Percentiles rank a stretch among this genome's conserved stretches.
Conservation (phyloP, 257 asterid species). For the Solanum tarapatanum region DNA sequence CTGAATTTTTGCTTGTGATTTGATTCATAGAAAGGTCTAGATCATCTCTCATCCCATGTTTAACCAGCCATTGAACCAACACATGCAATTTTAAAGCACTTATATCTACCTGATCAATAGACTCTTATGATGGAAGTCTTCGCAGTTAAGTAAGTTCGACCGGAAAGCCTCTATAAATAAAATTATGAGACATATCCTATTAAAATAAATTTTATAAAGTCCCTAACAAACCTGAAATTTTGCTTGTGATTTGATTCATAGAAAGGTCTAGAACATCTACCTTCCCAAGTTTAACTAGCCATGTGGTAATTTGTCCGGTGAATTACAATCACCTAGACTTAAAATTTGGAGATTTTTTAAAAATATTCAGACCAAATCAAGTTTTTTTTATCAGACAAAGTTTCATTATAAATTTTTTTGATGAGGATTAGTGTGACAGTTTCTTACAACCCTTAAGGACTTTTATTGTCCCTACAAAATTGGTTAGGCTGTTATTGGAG, state of each 20-base stretch:
- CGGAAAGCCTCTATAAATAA: slow-evolving; percentile 55
- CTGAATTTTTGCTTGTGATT: slow-evolving; percentile 53
- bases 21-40: slow-evolving; percentile 59
- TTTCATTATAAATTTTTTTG: slow-evolving; percentile 51
- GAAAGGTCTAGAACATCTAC: slow-evolving; percentile 76
- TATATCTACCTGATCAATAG: slow-evolving; percentile 34
- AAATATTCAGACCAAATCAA: slow-evolving; percentile 35
- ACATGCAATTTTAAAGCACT: slow-evolving; percentile 83
- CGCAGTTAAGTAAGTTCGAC: slow-evolving; percentile 31
- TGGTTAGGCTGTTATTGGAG: slow-evolving; percentile 66
- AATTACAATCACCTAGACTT: slow-evolving; percentile 63
- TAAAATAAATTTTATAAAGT: slow-evolving; percentile 58
- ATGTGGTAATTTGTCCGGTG: slow-evolving; percentile 52
- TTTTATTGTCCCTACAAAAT: slow-evolving; percentile 48
- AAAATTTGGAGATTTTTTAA: slow-evolving; percentile 47
- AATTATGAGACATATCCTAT: slow-evolving; percentile 66
- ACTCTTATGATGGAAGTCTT: slow-evolving; percentile 39
- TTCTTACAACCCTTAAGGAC: slow-evolving; percentile 58
- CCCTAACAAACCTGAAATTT: slow-evolving; percentile 70
- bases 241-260: slow-evolving; percentile 41
- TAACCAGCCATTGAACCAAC: slow-evolving; percentile 52
- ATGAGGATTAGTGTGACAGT: slow-evolving; percentile 50
- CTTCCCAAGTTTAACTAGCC: slow-evolving; percentile 39
- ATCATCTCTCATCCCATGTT: slow-evolving; percentile 43
- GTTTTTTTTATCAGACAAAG: slow-evolving; percentile 32